Evolutionary conservation across 176 grass and related monocot species (phyloP).

Genomic region (Paspalum notatum): DNA sequence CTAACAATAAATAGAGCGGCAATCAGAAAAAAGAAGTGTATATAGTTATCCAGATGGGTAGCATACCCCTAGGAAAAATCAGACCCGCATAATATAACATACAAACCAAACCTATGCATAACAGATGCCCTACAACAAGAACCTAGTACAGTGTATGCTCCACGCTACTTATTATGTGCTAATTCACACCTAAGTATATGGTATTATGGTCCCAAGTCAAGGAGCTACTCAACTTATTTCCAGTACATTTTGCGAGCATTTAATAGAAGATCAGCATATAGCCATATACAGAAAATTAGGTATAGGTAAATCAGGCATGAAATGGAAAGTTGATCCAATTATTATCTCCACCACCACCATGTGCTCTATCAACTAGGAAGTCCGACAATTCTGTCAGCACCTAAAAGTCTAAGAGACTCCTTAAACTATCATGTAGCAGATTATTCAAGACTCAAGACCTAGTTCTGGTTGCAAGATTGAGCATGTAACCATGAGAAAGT

Average conservation of each 20-base stretch:
- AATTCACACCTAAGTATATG: conserved; percentile 15
- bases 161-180: conserved; percentile 7
- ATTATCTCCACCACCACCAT: conserved; percentile 39
- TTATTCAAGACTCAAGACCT: conserved; percentile 32
- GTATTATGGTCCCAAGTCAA: conserved; percentile 24
- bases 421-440: conserved; percentile 37
- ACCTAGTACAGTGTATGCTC: conserved; percentile 24
- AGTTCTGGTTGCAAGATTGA: conserved; percentile 36
- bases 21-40: conserved; percentile 29
- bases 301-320: conserved; percentile 38
- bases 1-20: conserved; percentile 11
- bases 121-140: not conserved
- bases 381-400: conserved; percentile 36
- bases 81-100: conserved; percentile 4
- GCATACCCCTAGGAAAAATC: not conserved
- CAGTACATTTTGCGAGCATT: conserved; percentile 24
- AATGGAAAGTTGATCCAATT: conserved; percentile 27
- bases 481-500: conserved; percentile 31
- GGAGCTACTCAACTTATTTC: conserved; percentile 39
- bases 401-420: conserved; percentile 26
- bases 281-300: conserved; percentile 20
- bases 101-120: not conserved
- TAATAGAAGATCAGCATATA: conserved; percentile 28
- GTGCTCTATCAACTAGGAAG: conserved; percentile 20
- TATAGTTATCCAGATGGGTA: conserved; percentile 19